Percentiles rank a stretch among this genome's conserved stretches.
Conservation (phyloP, 1,284 basidiomycete species). For the Gyrodon tennesseensis region DNA sequence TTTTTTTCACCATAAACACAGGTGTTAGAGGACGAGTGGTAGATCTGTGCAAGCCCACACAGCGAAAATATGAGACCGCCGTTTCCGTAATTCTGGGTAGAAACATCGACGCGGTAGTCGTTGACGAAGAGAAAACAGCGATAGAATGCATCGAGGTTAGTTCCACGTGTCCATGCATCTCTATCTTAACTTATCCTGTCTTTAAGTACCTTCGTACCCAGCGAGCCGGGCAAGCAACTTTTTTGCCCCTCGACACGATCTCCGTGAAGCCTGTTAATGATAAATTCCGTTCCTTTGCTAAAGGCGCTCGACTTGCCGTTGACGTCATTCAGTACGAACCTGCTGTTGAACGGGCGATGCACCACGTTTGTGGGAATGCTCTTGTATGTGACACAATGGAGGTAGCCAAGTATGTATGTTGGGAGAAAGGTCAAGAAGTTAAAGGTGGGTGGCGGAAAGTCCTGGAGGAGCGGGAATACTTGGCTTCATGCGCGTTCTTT, state of each 20-base stretch:
- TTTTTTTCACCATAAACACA: conserved; percentile 32
- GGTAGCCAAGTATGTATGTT: conserved; percentile 86
- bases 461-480: background rate
- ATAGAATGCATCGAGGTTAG: conserved; percentile 94
- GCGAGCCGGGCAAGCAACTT: conserved; percentile 93
- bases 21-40: conserved; percentile 89
- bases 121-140: conserved; percentile 95
- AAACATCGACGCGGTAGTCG: conserved; percentile 94
- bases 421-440: conserved; percentile 93
- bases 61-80: conserved; percentile 90
- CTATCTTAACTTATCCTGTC: conserved; percentile 6
- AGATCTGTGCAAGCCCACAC: conserved; percentile 92
- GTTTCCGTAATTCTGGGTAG: conserved; percentile 95
- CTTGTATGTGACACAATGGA: conserved; percentile 96
- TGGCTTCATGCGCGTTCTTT: conserved; percentile 15
- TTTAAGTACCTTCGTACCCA: conserved; percentile 91
- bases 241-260: conserved; percentile 96
- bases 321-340: conserved; percentile 92
- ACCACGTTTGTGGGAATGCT: conserved; percentile 94
- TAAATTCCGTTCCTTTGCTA: conserved; percentile 88
- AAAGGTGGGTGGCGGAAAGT: conserved; percentile 65
- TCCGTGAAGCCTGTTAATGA: conserved; percentile 94
- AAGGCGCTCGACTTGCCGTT: conserved; percentile 89
- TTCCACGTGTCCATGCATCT: conserved; percentile 10
- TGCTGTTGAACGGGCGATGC: conserved; percentile 88